phyloP scores from a whole-genome alignment of 345 rosid genomes.

The Populus tremula region DNA sequence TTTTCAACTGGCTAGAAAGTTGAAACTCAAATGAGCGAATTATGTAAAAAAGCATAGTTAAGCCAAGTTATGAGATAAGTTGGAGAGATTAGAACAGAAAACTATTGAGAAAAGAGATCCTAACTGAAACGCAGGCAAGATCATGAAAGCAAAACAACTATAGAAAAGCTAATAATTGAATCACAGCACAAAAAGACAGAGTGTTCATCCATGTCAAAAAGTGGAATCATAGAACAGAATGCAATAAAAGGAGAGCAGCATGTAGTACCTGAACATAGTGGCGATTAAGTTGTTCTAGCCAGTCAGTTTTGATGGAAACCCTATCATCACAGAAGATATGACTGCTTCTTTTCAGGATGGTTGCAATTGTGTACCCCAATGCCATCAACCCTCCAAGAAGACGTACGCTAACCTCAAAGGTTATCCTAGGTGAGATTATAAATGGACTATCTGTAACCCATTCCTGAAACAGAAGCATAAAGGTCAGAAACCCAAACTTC shows the following conservation, averaged over 20 bases:
- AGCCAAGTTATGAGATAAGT: not conserved
- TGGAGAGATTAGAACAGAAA: not conserved
- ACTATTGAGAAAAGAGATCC: not conserved
- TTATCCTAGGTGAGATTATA: constrained; percentile 96
- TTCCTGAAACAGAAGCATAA: constrained; percentile 57
- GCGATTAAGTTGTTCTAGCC: constrained; percentile 95
- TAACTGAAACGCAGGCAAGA: constrained; percentile 3
- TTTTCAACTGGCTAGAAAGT: not conserved
- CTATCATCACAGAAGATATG: constrained; percentile 69
- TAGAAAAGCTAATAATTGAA: not conserved
- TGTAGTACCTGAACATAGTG: constrained; percentile 76
- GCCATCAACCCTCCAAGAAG: constrained; percentile 99
- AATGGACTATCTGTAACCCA: constrained; percentile 98
- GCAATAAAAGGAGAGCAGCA: not conserved
- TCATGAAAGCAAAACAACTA: not conserved
- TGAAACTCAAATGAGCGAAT: not conserved
- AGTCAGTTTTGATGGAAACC: constrained; percentile 83
- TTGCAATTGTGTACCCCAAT: constrained; percentile 88
- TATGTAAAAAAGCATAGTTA: not conserved
- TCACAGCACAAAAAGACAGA: not conserved
- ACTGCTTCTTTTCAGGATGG: constrained; percentile 91
- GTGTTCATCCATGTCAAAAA: not conserved
- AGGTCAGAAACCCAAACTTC: constrained; percentile 15
- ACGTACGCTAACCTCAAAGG: constrained; percentile 93
- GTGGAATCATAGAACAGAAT: not conserved